A percentile compares a stretch with the other conserved stretches of the same genome.
phyloP scores from a whole-genome alignment of 164 flowering plant species.

The Magnolia changhungtana region DNA sequence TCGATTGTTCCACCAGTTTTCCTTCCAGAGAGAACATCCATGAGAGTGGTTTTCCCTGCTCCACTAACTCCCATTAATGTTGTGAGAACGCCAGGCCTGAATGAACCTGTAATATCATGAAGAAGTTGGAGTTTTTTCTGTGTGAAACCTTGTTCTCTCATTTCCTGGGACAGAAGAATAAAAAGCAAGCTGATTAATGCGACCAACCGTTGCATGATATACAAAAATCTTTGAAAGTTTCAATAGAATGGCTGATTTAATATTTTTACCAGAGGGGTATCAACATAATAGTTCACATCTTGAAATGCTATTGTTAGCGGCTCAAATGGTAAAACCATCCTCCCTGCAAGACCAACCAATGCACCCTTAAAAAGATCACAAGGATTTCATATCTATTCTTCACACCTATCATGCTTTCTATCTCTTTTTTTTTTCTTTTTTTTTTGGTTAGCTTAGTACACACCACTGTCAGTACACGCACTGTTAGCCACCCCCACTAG shows the following conservation, averaged over 20 bases:
- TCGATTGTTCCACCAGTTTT: slow-evolving; percentile 70
- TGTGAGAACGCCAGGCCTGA: slow-evolving; percentile 76
- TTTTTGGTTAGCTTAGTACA: no score
- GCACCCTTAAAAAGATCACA: not conserved
- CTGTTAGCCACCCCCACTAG: no score
- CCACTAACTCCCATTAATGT: slow-evolving; percentile 88
- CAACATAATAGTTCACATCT: slow-evolving; percentile 61
- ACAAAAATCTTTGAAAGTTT: not conserved
- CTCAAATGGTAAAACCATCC: slow-evolving; percentile 56
- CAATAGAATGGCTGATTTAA: not conserved
- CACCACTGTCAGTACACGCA: no score
- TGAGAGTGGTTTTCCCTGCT: slow-evolving; percentile 81
- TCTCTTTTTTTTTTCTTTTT: no score
- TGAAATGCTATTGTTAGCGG: slow-evolving; percentile 54
- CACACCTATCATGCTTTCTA: not conserved
- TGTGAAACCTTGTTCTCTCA: slow-evolving; percentile 57
- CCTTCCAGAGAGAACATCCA: slow-evolving; percentile 84
- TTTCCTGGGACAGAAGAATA: slow-evolving; percentile 39
- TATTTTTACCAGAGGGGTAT: slow-evolving; percentile 51
- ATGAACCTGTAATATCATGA: slow-evolving; percentile 55
- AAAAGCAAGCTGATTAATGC: not conserved
- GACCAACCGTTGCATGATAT: not conserved
- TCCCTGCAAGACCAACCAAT: slow-evolving; percentile 29
- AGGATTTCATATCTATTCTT: not conserved
- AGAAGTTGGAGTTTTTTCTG: slow-evolving; percentile 65